Evolutionary conservation across 2,329 filamentous ascomycete species (phyloP).

Genomic region (Pseudogymnoascus sp.): DNA sequence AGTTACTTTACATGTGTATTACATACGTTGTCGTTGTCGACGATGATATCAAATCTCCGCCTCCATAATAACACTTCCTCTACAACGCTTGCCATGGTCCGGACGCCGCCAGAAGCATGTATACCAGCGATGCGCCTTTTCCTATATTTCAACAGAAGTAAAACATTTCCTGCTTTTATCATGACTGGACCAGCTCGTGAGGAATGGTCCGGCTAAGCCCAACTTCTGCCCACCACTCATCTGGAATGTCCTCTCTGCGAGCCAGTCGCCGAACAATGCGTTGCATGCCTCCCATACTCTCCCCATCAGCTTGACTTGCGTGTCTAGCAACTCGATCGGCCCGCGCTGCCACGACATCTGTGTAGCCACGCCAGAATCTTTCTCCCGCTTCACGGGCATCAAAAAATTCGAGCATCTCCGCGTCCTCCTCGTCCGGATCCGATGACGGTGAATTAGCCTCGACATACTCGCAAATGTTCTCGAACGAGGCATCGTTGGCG

Average conservation of each 20-base stretch:
- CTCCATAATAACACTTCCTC: background rate
- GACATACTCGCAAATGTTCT: constrained; percentile 10
- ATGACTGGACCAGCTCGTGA: constrained; percentile 26
- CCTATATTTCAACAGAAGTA: background rate
- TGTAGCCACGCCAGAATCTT: constrained; percentile 22
- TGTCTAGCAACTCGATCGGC: constrained; percentile 29
- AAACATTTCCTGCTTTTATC: background rate
- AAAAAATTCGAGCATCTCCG: constrained; percentile 14
- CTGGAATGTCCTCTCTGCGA: constrained; percentile 66
- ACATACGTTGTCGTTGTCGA: background rate
- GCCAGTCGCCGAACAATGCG: constrained; percentile 64
- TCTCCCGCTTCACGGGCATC: background rate
- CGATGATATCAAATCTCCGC: background rate
- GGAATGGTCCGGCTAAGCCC: constrained; percentile 56
- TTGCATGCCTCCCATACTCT: constrained; percentile 57
- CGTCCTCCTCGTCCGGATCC: constrained; percentile 31
- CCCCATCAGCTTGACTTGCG: constrained; percentile 24
- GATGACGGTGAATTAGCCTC: constrained; percentile 23
- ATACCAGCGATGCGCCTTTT: background rate
- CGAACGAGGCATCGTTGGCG: background rate
- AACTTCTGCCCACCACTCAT: constrained; percentile 72
- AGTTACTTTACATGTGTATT: constrained; percentile 4
- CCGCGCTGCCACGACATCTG: constrained; percentile 23
- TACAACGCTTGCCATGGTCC: background rate
- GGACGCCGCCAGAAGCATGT: background rate